These are phyloP conservation scores for Prunus mira DNA, from an alignment of 306 rosid species.

Conservation along the genomic window DNA sequence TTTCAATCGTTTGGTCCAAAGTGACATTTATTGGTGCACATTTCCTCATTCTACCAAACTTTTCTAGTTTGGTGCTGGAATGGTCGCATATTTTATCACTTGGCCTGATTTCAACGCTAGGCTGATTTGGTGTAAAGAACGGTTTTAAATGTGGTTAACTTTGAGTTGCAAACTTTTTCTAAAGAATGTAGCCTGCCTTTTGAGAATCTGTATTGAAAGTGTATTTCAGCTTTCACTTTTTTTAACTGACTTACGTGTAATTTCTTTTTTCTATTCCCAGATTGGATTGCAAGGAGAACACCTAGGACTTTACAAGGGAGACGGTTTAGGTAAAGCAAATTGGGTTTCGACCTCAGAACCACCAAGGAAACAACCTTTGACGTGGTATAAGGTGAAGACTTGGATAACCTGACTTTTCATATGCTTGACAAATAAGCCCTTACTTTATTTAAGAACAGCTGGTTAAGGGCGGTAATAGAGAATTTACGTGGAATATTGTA, in stretches of 20 bases:
- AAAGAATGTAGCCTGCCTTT: no score
- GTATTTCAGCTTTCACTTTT: background rate
- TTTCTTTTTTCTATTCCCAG: constrained; percentile 37
- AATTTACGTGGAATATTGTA: constrained; percentile 24
- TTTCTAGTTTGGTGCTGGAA: no score
- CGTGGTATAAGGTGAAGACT: constrained; percentile 84
- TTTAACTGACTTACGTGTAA: background rate
- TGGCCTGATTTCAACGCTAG: no score
- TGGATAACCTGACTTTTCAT: background rate
- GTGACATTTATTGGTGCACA: no score
- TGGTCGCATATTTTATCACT: no score
- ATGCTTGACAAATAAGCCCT: constrained; percentile 11
- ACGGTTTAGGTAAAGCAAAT: constrained; percentile 42
- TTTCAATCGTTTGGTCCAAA: no score
- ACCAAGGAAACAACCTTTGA: constrained; percentile 69
- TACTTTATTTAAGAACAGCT: constrained; percentile 19
- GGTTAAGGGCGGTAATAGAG: background rate
- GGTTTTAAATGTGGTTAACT: background rate
- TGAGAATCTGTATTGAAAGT: background rate
- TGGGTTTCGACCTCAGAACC: constrained; percentile 69
- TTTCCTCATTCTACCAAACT: no score
- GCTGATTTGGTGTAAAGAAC: no score
- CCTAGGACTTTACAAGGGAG: constrained; percentile 51
- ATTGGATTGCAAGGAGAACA: constrained; percentile 85
- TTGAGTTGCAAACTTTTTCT: background rate